Base-by-base conservation (phyloP, 2,329 filamentous ascomycete species). In the Cucurbitaria berberidis region DNA sequence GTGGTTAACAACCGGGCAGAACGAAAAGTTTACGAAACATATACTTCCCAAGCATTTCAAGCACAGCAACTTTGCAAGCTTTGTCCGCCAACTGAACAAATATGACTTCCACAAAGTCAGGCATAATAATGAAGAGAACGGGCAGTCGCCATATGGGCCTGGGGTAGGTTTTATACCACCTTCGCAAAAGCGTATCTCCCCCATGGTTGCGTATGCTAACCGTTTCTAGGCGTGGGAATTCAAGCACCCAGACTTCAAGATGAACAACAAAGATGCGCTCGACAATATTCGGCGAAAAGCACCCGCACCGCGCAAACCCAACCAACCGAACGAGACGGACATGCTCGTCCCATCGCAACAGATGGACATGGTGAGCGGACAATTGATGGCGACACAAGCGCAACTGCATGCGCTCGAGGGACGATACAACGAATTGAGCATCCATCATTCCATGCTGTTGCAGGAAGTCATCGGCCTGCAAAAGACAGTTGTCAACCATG, bases 41-140 rank as follows among this genome's bases (percentile, higher is more conserved):
- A 96, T 99, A 66, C 85, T 99, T 15, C 95, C 95, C 2, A 97
- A 98, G 74, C 92, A 98, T 70, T 99, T 99, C 82, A 99, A 99
- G 77, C 95, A 98, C 78, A 96, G 91, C 84, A 97, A 97, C 75
- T 97, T 97, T 79, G 93, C 93, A 27, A 96, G 92, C 77, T 97
- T 97, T 73, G 93, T 97, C 53, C 89, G 93, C 43, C 93, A 97
- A 74, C 80, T 97, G 53, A 97, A 97, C 80, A 97, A 97, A 74
- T 97, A 96, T 76, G 93, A 96, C 73, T 99, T 99, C 67, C 95
- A 99, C 81, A 99, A 99, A 81, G 93, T 98, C 60, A 86, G 95
- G 61, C 90, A 89, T 70, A 90, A 93, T 68, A 96, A 91, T 62
- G 91, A 96, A 70, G 91, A 96, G 69, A 91, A 85, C 66, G 89